A percentile compares a stretch with the other conserved stretches of the same genome.
Evolutionary conservation across 78 protist species (phyloP).

Genomic region (Dictyostelium capitatum): DNA sequence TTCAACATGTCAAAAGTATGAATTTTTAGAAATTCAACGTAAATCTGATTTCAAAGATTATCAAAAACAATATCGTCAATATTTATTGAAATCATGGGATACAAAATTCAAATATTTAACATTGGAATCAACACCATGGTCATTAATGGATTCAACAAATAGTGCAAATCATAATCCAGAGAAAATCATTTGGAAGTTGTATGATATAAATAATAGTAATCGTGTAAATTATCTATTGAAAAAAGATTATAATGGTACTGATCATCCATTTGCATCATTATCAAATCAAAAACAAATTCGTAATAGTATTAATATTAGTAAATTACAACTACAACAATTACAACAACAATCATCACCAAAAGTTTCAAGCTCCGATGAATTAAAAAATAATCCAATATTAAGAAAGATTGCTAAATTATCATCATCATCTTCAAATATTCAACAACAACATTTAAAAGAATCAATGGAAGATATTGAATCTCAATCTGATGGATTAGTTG

Average conservation of each 20-base stretch:
- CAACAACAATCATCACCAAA: neutral
- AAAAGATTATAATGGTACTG: conserved; percentile 57
- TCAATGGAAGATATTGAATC: neutral
- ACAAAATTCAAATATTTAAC: neutral
- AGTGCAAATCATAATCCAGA: neutral
- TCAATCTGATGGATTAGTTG: conserved; percentile 14
- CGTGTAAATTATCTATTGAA: conserved; percentile 38
- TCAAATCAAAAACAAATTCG: conserved; percentile 17
- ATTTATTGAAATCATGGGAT: neutral
- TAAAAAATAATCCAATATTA: conserved; percentile 3
- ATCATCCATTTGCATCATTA: conserved; percentile 63
- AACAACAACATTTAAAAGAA: too few relatives aligned
- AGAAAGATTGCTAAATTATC: conserved; percentile 5
- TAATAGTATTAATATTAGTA: too few relatives aligned
- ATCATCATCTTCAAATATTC: neutral
- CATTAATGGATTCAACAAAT: neutral
- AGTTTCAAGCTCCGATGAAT: neutral
- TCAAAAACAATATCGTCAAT: neutral
- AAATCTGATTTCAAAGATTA: neutral
- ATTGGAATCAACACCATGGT: conserved; percentile 25
- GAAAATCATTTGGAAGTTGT: conserved; percentile 27
- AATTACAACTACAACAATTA: neutral
- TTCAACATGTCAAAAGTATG: conserved; percentile 43
- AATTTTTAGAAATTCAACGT: conserved; percentile 48
- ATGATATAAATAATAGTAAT: conserved; percentile 17